phyloP scores from a whole-genome alignment of 768 basidiomycete species.

The Suillus variegatus region DNA sequence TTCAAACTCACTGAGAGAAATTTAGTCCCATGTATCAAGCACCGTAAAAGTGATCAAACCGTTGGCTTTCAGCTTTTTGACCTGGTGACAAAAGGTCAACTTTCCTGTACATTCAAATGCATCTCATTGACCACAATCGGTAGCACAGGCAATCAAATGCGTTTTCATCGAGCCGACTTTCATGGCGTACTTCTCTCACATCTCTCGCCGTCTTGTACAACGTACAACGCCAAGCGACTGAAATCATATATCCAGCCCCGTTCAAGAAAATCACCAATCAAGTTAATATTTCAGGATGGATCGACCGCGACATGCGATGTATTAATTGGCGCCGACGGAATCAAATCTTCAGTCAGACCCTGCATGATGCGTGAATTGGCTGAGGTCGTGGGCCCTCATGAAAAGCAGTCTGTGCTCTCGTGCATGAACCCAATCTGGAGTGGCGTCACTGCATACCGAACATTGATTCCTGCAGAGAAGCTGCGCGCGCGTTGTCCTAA shows the following conservation, averaged over 20 bases:
- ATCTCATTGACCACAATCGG: slow-evolving; percentile 2
- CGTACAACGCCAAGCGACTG: slow-evolving; percentile 59
- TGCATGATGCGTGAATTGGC: slow-evolving; percentile 35
- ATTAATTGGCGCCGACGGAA: slow-evolving; percentile 69
- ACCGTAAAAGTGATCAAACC: slow-evolving; percentile 62
- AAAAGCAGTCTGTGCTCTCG: slow-evolving; percentile 42
- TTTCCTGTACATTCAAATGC: neutral
- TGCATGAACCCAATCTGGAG: slow-evolving; percentile 58
- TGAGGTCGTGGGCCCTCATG: slow-evolving; percentile 35
- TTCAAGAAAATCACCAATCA: slow-evolving; percentile 30
- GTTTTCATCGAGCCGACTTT: slow-evolving; percentile 69
- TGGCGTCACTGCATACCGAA: slow-evolving; percentile 59
- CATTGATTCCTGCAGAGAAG: slow-evolving; percentile 54
- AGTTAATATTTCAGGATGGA: slow-evolving; percentile 63
- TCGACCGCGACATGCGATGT: slow-evolving; percentile 60
- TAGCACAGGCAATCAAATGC: slow-evolving; percentile 47
- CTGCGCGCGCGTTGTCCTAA: slow-evolving; percentile 43
- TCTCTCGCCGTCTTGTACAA: slow-evolving; percentile 46
- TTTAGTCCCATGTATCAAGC: slow-evolving; percentile 52
- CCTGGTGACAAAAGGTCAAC: slow-evolving; percentile 57
- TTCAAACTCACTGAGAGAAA: slow-evolving; percentile 4
- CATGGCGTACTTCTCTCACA: slow-evolving; percentile 55
- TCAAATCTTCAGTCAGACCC: slow-evolving; percentile 53
- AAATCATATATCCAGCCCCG: slow-evolving; percentile 52
- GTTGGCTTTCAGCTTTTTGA: slow-evolving; percentile 55